These are phyloP conservation scores for Sordariomycetes sp. DNA, from an alignment of 2,329 filamentous ascomycete genomes.

Conservation along the genomic window DNA sequence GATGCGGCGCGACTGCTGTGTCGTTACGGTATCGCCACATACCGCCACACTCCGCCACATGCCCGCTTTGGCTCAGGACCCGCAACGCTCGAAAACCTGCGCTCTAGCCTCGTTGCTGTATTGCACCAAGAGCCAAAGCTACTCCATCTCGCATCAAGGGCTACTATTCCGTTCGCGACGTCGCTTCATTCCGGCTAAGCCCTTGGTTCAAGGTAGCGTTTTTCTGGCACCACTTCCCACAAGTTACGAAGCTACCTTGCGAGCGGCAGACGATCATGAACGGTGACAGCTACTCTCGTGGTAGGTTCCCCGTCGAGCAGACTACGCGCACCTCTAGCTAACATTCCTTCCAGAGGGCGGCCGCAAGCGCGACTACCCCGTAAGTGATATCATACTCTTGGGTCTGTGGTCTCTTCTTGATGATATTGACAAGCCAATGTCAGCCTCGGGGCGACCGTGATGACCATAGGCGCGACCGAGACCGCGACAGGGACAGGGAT, in stretches of 20 bases:
- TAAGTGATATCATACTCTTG: slow-evolving; percentile 17
- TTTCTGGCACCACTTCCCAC: neutral
- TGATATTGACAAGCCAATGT: neutral
- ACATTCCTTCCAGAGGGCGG: slow-evolving; percentile 21
- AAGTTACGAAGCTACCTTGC: neutral
- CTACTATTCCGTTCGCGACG: neutral
- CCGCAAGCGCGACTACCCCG: slow-evolving; percentile 42
- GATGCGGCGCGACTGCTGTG: neutral
- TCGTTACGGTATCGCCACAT: neutral
- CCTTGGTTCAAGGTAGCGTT: neutral
- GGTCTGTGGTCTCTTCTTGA: neutral
- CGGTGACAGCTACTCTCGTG: slow-evolving; percentile 73
- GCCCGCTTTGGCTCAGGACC: neutral
- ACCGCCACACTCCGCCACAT: neutral
- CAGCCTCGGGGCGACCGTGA: slow-evolving; percentile 14
- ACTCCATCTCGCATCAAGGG: neutral
- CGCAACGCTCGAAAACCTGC: neutral
- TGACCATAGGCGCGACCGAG: slow-evolving; percentile 19
- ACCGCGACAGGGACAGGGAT: slow-evolving; percentile 23
- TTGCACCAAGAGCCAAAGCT: neutral
- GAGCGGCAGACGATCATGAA: slow-evolving; percentile 46
- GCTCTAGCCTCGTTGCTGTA: neutral
- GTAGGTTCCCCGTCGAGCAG: slow-evolving; percentile 29
- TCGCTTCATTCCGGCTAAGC: neutral
- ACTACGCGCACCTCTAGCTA: slow-evolving; percentile 17